Conservation (phyloP, 495 filamentous ascomycete species). For the Podospora conica region DNA sequence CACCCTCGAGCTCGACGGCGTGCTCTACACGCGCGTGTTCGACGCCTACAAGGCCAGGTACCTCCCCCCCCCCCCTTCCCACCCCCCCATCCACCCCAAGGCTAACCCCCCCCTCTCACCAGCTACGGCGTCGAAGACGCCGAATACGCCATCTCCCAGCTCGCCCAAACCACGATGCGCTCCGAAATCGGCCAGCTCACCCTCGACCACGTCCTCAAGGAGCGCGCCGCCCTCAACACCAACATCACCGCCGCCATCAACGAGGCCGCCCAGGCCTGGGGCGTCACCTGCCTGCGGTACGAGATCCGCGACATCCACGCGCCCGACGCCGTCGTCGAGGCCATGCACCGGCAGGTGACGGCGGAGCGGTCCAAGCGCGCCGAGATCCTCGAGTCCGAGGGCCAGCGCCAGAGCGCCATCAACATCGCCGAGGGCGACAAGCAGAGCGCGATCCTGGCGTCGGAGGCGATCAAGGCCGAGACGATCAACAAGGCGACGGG, state of each 20-base stretch:
- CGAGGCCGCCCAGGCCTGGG: conserved; percentile 94
- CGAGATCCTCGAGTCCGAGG: conserved; percentile 93
- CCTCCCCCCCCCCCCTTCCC: conserved; percentile 13
- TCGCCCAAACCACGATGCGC: conserved; percentile 98
- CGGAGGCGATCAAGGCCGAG: conserved; percentile 83
- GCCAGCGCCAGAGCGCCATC: conserved; percentile 92
- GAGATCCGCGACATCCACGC: conserved; percentile 98
- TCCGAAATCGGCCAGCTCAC: conserved; percentile 94
- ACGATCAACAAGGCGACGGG: conserved; percentile 86
- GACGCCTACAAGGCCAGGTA: conserved; percentile 96
- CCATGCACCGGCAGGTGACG: conserved; percentile 97
- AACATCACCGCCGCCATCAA: conserved; percentile 99
- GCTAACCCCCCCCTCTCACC: conserved; percentile 13
- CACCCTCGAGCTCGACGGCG: conserved; percentile 90
- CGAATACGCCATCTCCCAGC: conserved; percentile 96
- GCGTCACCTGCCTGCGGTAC: conserved; percentile 90
- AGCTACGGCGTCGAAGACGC: conserved; percentile 98
- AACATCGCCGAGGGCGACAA: conserved; percentile 97
- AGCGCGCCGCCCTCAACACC: conserved; percentile 88
- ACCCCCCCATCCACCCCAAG: background rate
- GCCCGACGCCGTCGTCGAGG: conserved; percentile 82
- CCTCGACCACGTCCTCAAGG: conserved; percentile 94
- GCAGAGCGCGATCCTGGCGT: conserved; percentile 90
- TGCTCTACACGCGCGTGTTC: conserved; percentile 90
- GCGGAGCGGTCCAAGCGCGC: conserved; percentile 94